phyloP scores from a whole-genome alignment of 129 eudicot genomes.

The Rutidosis leptorrhynchoides region DNA sequence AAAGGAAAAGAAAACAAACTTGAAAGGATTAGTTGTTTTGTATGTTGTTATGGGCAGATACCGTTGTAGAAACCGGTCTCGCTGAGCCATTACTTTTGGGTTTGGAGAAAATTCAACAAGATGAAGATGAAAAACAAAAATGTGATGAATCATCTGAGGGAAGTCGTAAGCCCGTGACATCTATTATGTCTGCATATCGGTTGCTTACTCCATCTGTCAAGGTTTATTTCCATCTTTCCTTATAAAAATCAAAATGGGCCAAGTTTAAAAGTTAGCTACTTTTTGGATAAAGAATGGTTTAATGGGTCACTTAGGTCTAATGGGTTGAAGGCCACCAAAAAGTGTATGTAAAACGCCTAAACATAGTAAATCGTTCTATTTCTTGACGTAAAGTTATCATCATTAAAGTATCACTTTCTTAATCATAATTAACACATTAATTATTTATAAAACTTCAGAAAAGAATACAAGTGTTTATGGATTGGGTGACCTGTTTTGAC shows the following conservation, averaged over 20 bases:
- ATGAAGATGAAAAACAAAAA: constrained; percentile 54
- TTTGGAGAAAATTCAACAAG: constrained; percentile 37
- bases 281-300: background rate
- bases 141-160: constrained; percentile 48
- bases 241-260: background rate
- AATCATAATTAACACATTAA: background rate
- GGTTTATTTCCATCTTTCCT: constrained; percentile 30
- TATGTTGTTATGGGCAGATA: constrained; percentile 30
- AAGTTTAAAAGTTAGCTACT: background rate
- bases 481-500: background rate
- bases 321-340: background rate
- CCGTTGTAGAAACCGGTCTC: constrained; percentile 41
- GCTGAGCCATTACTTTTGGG: constrained; percentile 55
- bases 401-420: background rate
- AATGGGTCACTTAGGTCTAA: background rate
- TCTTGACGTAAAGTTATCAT: background rate
- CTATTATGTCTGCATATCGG: constrained; percentile 67
- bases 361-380: background rate
- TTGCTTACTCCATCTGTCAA: constrained; percentile 83
- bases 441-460: background rate
- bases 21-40: constrained; percentile 5
- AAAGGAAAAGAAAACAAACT: background rate
- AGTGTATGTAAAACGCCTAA: background rate
- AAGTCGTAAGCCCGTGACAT: constrained; percentile 67
- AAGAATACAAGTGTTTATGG: background rate